Percentiles rank a stretch among this genome's conserved stretches.
These are phyloP conservation scores for Helicocarpus griseus DNA, from an alignment of 2,329 filamentous ascomycete species.

Conservation along the genomic window DNA sequence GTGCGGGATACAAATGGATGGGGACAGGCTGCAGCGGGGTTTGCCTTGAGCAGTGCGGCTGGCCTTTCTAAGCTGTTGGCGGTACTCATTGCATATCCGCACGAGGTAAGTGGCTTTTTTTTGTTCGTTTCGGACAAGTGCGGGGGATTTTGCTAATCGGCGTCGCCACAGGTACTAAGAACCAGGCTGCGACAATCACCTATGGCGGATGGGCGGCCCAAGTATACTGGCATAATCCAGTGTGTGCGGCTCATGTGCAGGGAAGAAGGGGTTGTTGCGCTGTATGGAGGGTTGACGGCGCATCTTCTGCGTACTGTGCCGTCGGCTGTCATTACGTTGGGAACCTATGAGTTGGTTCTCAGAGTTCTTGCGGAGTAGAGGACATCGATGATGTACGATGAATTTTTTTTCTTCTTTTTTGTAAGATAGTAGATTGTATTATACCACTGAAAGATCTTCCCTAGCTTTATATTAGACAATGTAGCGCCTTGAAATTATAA, in stretches of 20 bases:
- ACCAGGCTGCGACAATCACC: constrained; percentile 80
- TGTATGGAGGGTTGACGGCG: constrained; percentile 86
- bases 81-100: constrained; percentile 77
- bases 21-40: constrained; percentile 55
- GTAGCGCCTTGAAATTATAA: too few species aligned
- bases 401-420: too few species aligned
- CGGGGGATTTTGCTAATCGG: not conserved
- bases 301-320: constrained; percentile 87
- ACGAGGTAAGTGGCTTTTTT: constrained; percentile 51
- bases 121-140: too few species aligned
- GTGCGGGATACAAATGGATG: constrained; percentile 31
- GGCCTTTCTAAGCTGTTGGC: constrained; percentile 71
- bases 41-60: constrained; percentile 67
- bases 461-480: too few species aligned
- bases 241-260: constrained; percentile 82
- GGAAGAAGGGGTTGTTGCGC: constrained; percentile 73
- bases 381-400: too few species aligned
- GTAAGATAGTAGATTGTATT: too few species aligned
- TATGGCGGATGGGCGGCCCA: constrained; percentile 51
- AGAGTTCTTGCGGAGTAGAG: too few species aligned
- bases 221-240: constrained; percentile 81
- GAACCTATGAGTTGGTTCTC: constrained; percentile 55
- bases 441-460: too few species aligned
- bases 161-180: constrained; percentile 43
- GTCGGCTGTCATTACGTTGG: constrained; percentile 92